A percentile compares a stretch with the other conserved stretches of the same genome.
phyloP scores from a whole-genome alignment of 495 filamentous ascomycete genomes.

The Niebla homalea region DNA sequence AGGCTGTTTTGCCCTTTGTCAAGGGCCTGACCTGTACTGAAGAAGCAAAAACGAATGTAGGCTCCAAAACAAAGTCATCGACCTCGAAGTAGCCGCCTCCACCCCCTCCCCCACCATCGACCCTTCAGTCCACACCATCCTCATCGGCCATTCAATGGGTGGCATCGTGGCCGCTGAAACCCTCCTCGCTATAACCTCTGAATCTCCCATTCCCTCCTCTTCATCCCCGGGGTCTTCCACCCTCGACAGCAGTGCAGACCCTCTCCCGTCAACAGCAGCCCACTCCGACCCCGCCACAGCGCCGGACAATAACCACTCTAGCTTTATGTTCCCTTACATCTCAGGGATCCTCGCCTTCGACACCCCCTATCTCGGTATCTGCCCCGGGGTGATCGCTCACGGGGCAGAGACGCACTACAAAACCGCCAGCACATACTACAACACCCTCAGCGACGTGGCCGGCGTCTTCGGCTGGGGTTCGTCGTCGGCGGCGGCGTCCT shows the following conservation, averaged over 20 bases:
- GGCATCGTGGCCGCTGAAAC: constrained; percentile 92
- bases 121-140: constrained; percentile 69
- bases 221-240: not conserved
- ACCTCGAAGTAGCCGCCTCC: constrained; percentile 73
- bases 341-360: constrained; percentile 88
- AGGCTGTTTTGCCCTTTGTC: not conserved
- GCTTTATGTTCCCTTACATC: constrained; percentile 53
- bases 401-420: constrained; percentile 77
- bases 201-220: constrained; percentile 43
- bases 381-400: constrained; percentile 77
- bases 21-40: not conserved
- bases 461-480: constrained; percentile 45
- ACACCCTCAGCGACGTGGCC: constrained; percentile 51
- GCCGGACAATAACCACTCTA: constrained; percentile 21
- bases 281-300: constrained; percentile 14
- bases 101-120: constrained; percentile 81
- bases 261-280: constrained; percentile 9
- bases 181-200: constrained; percentile 52
- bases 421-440: constrained; percentile 54
- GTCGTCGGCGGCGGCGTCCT: constrained; percentile 14
- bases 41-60: constrained; percentile 28
- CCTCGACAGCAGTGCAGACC: constrained; percentile 1
- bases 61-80: constrained; percentile 85
- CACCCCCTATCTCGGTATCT: constrained; percentile 85
- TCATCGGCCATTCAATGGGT: constrained; percentile 92